Evolutionary conservation across 495 filamentous ascomycete species (phyloP).

Genomic region (Podospora australis): DNA sequence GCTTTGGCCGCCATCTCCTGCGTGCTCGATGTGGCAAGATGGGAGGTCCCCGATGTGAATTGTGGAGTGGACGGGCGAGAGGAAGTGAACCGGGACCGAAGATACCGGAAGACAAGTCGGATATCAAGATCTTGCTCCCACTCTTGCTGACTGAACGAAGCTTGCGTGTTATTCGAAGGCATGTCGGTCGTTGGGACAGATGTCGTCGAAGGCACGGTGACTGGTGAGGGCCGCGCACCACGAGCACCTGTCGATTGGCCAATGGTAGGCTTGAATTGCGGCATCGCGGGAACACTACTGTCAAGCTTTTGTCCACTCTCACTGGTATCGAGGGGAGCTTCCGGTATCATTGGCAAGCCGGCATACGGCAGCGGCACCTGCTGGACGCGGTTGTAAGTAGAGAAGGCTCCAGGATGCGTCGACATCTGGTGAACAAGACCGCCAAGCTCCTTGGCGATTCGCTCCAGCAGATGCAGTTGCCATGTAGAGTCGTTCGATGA

Average conservation of each 20-base stretch:
- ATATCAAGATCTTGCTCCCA: constrained; percentile 87
- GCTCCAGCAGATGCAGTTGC: constrained; percentile 72
- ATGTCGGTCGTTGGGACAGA: constrained; percentile 1
- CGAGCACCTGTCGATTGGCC: constrained; percentile 24
- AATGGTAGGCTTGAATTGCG: constrained; percentile 47
- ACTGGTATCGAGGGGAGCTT: constrained; percentile 29
- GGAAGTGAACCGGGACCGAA: constrained; percentile 62
- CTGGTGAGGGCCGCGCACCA: constrained; percentile 14
- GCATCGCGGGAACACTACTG: constrained; percentile 23
- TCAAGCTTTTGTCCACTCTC: constrained; percentile 16
- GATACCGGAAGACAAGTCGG: constrained; percentile 80
- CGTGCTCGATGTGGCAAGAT: constrained; percentile 44
- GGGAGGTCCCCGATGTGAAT: constrained; percentile 33
- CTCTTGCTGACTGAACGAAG: constrained; percentile 60
- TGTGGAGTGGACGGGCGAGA: constrained; percentile 29
- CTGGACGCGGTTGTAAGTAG: constrained; percentile 56
- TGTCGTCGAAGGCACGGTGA: constrained; percentile 1
- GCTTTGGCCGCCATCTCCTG: constrained; percentile 69
- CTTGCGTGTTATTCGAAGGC: constrained; percentile 5
- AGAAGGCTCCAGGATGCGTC: constrained; percentile 67
- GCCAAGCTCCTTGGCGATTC: constrained; percentile 82
- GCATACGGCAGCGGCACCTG: constrained; percentile 49
- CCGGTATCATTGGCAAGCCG: constrained; percentile 49
- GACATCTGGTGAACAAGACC: constrained; percentile 75
- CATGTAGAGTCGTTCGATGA: constrained; percentile 48